A percentile compares a stretch with the other conserved stretches of the same genome.
Conservation (phyloP, 805 yeast genomes). For the Ogataea henricii region DNA sequence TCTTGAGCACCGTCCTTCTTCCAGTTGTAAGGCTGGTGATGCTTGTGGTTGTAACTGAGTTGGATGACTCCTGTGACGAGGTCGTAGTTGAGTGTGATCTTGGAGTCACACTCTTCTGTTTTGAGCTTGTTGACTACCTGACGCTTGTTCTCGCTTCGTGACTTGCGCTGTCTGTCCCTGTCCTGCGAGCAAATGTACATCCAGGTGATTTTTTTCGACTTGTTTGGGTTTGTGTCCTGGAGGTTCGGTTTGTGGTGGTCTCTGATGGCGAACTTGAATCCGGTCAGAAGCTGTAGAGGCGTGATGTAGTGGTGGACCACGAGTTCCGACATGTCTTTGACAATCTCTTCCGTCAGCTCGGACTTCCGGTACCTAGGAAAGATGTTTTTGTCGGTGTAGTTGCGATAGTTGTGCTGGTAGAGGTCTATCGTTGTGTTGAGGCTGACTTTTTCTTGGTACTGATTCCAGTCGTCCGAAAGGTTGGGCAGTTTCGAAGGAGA, state of each 20-base stretch:
- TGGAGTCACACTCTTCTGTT: constrained; percentile 43
- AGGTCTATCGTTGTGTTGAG: constrained; percentile 39
- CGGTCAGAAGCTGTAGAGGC: constrained; percentile 44
- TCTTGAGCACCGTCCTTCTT: constrained; percentile 25
- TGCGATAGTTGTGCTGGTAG: constrained; percentile 38
- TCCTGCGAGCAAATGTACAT: constrained; percentile 50
- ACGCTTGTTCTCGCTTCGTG: constrained; percentile 42
- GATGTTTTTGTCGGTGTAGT: constrained; percentile 32
- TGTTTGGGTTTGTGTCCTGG: constrained; percentile 37
- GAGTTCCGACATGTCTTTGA: constrained; percentile 37
- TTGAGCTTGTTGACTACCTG: constrained; percentile 42
- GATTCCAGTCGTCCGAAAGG: constrained; percentile 36
- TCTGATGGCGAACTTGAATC: constrained; percentile 45
- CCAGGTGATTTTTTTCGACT: constrained; percentile 43
- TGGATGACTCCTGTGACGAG: constrained; percentile 39
- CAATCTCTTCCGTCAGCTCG: constrained; percentile 35
- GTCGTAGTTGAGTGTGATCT: constrained; percentile 41
- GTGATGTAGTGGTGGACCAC: constrained; percentile 39
- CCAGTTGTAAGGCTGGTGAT: constrained; percentile 42
- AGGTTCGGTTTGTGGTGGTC: constrained; percentile 44
- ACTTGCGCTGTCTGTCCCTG: constrained; percentile 42
- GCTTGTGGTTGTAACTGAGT: constrained; percentile 41
- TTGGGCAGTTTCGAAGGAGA: constrained; percentile 37
- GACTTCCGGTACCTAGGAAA: constrained; percentile 38
- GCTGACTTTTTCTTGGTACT: constrained; percentile 37